Percentiles rank a stretch among this genome's conserved stretches.
These are phyloP conservation scores for Solanum chiquidenum DNA, from an alignment of 257 asterid genomes.

Conservation along the genomic window DNA sequence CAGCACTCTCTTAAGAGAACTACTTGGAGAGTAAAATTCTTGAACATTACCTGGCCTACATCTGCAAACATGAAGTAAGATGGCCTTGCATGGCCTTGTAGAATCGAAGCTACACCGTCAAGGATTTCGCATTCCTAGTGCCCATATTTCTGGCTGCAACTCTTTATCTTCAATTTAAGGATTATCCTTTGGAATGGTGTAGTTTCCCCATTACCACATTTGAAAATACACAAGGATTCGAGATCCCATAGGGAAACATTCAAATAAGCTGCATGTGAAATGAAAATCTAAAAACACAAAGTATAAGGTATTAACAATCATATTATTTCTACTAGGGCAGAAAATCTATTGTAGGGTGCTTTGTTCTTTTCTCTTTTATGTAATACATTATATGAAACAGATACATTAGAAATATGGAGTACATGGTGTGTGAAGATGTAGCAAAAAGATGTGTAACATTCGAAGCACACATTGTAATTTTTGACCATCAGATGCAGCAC, in stretches of 20 bases:
- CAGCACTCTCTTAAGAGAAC: constrained; percentile 19
- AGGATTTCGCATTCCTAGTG: constrained; percentile 76
- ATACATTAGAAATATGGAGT: neutral
- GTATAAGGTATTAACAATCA: too few relatives aligned
- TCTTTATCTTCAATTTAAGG: constrained; percentile 49
- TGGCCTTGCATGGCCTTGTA: constrained; percentile 34
- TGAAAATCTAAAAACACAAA: too few relatives aligned
- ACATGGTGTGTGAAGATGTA: neutral
- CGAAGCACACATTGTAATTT: neutral
- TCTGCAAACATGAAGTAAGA: too few relatives aligned
- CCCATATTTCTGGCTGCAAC: constrained; percentile 76
- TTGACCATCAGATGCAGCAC: neutral
- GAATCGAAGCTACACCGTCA: constrained; percentile 98
- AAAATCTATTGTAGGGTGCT: too few relatives aligned
- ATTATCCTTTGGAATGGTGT: constrained; percentile 38
- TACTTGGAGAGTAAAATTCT: too few relatives aligned
- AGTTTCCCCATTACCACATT: neutral
- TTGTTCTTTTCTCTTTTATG: too few relatives aligned
- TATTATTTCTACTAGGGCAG: too few relatives aligned
- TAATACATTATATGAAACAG: too few relatives aligned
- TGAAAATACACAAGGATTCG: neutral
- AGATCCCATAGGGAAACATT: too few relatives aligned
- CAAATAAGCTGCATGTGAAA: too few relatives aligned
- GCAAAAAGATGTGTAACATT: neutral
- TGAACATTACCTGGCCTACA: too few relatives aligned